A percentile compares a stretch with the other conserved stretches of the same genome.
These are phyloP conservation scores for Fusarium redolens DNA, from an alignment of 2,329 filamentous ascomycete species.

Conservation along the genomic window DNA sequence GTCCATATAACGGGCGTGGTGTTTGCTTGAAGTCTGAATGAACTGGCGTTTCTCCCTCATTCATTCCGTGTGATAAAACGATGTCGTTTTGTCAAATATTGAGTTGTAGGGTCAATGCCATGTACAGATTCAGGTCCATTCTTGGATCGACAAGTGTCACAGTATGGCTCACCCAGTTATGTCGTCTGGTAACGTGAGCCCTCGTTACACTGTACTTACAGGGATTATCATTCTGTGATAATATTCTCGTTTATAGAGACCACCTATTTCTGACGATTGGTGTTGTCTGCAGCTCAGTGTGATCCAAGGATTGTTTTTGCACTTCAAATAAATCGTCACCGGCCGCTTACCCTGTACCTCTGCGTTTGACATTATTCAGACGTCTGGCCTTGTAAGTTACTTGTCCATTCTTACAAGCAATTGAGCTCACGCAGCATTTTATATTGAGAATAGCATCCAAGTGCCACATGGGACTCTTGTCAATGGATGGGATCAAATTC, in stretches of 20 bases:
- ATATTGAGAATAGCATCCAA: not conserved
- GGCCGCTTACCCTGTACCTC: not conserved
- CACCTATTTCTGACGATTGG: no score
- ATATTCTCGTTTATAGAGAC: not conserved
- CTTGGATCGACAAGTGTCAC: not conserved
- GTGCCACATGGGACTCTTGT: not conserved
- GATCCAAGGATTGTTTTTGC: not conserved
- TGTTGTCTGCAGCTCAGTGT: not conserved
- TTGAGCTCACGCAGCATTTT: not conserved
- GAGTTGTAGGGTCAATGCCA: not conserved
- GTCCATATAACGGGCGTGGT: constrained; percentile 2
- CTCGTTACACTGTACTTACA: not conserved
- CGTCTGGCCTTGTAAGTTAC: not conserved
- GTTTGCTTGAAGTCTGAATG: constrained; percentile 15
- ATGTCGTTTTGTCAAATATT: not conserved
- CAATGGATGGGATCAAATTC: no score
- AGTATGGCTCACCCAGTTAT: no score
- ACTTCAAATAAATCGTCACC: accelerated
- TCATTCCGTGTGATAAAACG: not conserved
- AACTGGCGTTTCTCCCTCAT: constrained; percentile 10
- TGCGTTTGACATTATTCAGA: no score
- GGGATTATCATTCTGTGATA: not conserved
- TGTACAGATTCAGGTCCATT: not conserved
- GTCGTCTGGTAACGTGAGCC: not conserved
- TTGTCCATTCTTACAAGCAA: not conserved